Evolutionary conservation across 2,329 filamentous ascomycete genomes (phyloP), one percentile per base, ranked within the genome.

Genomic region (Ophiostoma perfectum): DNA sequence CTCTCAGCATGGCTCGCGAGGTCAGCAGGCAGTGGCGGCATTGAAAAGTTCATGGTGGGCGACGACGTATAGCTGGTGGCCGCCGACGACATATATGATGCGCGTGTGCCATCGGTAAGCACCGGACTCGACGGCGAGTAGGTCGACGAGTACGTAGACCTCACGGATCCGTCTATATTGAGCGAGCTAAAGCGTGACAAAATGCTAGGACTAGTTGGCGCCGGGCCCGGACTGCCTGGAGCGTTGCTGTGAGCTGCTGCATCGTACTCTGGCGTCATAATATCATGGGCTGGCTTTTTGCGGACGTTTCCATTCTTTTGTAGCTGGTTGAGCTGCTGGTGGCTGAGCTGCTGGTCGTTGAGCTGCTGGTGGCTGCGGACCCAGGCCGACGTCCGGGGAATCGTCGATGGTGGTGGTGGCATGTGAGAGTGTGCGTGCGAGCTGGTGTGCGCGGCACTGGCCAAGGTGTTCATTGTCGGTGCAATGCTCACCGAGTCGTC

Each of bases 101-200:
- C 67, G 12, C 69, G 70, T 11, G 55, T 55, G 2, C 70, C 67
- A 27, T 70, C 67, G n/a, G 67, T 68, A 39, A 70, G 64, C 3
- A 66, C 67, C 16, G 71, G 69, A 16, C 71, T 72, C 14, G 60
- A 39, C 3, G 39, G n/a, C 6, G 27, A n/a, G 60, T 64, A 55
- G 5, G 68, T 58, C 1, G 70, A 55, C 8, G 67, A 7, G 27
- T 49, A 2, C 16, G 16, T 60, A 14, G 41, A 5, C n/a, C 66
- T 67, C 5, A 39, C 64, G 0, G 71, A 69, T 4, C 70, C 70
- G 39, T 72, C 70, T 0, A 70, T 67, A 41, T 66, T 70, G 6
- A 72, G 52, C 52, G 72, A 72, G 70, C 67, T 71, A 66, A 71
- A 67, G 14, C 72, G 72, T n/a, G 72, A 69, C 36, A 70, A 63